Evolutionary conservation across 805 yeast species (phyloP).

Genomic region (Hanseniaspora meyeri): DNA sequence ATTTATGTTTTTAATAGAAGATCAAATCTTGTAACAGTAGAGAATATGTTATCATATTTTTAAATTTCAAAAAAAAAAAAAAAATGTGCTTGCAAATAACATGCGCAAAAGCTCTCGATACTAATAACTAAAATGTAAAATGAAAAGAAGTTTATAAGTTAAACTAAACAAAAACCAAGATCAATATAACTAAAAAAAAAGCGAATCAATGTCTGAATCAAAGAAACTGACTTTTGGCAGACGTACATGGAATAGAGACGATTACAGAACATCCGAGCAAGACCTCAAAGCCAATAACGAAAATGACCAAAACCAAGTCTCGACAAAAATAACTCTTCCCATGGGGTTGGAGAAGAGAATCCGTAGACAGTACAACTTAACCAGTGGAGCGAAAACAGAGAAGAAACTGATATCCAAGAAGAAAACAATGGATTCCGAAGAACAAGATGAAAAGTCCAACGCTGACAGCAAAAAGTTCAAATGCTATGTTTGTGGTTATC

Average conservation of each 20-base stretch:
- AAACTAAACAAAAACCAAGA: background rate
- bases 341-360: slow-evolving; percentile 12
- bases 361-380: slow-evolving; percentile 17
- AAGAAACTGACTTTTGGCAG: slow-evolving; percentile 38
- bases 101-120: too few species aligned
- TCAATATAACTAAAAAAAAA: too few species aligned
- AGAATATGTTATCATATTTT: too few species aligned
- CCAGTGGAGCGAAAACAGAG: slow-evolving; percentile 6
- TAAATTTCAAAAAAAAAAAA: too few species aligned
- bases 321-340: slow-evolving; percentile 10
- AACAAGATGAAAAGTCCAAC: slow-evolving; percentile 19
- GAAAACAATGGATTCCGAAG: background rate
- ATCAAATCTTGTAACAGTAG: too few species aligned
- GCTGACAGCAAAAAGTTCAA: slow-evolving; percentile 70
- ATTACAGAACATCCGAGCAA: slow-evolving; percentile 35
- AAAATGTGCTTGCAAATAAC: too few species aligned
- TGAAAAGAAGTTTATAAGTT: background rate
- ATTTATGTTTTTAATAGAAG: too few species aligned
- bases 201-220: background rate
- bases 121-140: background rate
- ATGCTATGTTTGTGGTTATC: slow-evolving; percentile 68
- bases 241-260: slow-evolving; percentile 60
- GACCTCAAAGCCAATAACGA: slow-evolving; percentile 16
- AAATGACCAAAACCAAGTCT: slow-evolving; percentile 18
- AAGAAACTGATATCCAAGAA: background rate